Base-by-base conservation (phyloP, 2,329 filamentous ascomycete species). In the Sporothrix schenckii region DNA sequence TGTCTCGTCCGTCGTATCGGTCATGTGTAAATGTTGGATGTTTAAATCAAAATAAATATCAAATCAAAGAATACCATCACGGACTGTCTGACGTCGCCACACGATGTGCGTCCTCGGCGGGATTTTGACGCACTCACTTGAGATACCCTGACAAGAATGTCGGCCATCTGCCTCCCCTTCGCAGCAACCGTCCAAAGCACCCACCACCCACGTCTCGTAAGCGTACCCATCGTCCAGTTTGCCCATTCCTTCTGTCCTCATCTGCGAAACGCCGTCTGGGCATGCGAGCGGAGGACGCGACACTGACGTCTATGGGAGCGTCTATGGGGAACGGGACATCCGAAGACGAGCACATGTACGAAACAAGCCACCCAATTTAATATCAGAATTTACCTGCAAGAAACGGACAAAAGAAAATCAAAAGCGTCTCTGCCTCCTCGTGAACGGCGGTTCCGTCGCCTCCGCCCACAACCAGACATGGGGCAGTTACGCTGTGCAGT, bases 371-470 rank as follows among this genome's bases (percentile, higher is more conserved):
- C 24, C 4, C 4, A 24, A 21, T 1, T 61, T 1, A 21, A 14
- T 44, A 2, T 41, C 7, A n/a, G 3, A 41, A 5, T 14, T 14
- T 4, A 44, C 13, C 14, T 3, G 6, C n/a, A 24, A 44, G 1
- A 16, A 1, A 4, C 3, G 34, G 56, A 14, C 3, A 1, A 44
- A 24, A 13, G 34, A 61, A 61, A 61, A 61, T 44, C 34, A 61
- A 61, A 41, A 44, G 30, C 14, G 56, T 60, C 30, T 14, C n/a
- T 9, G 13, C 56, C 56, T 24, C n/a, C 34, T 5, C 14, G 41
- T 60, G 30, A 34, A 21, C 56, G 56, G 56, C 34, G 34, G 56
- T 61, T 61, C 56, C 56, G 56, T 61, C 56, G 56, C 14, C 56
- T 61, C 56, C 56, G 44, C 56, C 56, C 11, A n/a, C 56, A 16